Base-by-base conservation (phyloP, 2,329 filamentous ascomycete genomes). In the Bretziella fagacearum region DNA sequence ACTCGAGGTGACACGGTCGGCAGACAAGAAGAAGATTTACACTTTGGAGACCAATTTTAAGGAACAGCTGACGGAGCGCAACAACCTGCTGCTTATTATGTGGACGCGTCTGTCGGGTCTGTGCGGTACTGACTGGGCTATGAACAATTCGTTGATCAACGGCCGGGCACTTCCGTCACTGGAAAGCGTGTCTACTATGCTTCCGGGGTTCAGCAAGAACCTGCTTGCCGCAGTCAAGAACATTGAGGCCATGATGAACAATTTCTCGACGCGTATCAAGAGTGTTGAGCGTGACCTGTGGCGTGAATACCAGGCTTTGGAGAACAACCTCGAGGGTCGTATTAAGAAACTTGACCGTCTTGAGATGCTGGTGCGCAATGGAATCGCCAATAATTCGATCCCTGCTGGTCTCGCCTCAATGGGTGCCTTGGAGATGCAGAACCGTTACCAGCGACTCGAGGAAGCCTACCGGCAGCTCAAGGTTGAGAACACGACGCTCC, bases 81-180 rank as follows among this genome's bases (percentile, higher is more conserved):
- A 96, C 63, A 81, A 84, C 51, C 68, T 98, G 45, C 71, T 96
- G 15, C 73, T 95, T 18, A 72, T 77, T n/a, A 67, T 96, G 4
- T 98, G 91, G 91, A 89, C 89, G 53, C 75, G 83, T 39, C 71
- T 98, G 6, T 87, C 84, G 3, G 71, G 76, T 0, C 71, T 96
- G 36, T 96, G 91, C 56, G 91, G 91, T 8, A 73, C 77, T 0
- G 91, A 96, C 58, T 98, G 91, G 89, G 77, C 83, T 3, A 83
- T 94, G 60, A 78, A 81, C 56, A 87, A 96, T 61, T 81, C 81
- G 48, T 74, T 94, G 20, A 83, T 96, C 58, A 89, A 91, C 56
- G 84, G 86, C 17, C 83, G 89, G 51, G 76, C 74, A 1, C 65
- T 93, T 5, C 85, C 87, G 0, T 85, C 81, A 10, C 70, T 93